Evolutionary conservation across 805 yeast genomes (phyloP).

Genomic region (Yamadazyma ubonensis): DNA sequence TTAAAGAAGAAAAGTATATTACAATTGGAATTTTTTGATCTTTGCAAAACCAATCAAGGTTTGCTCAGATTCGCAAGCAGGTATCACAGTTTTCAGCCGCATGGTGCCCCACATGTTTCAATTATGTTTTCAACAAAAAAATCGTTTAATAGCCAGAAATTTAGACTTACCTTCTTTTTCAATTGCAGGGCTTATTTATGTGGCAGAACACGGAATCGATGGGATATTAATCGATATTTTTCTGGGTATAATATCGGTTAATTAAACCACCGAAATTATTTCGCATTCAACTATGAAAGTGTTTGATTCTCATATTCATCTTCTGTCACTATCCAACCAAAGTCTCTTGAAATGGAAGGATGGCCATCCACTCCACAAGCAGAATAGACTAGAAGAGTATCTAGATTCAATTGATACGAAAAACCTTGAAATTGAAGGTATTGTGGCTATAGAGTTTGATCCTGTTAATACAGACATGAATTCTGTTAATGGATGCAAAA

Average conservation of each 20-base stretch:
- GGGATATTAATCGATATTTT: slow-evolving; percentile 10
- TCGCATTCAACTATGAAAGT: slow-evolving; percentile 11
- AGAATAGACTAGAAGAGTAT: slow-evolving; percentile 29
- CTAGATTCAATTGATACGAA: slow-evolving; percentile 7
- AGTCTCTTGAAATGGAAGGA: slow-evolving; percentile 29
- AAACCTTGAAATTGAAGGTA: slow-evolving; percentile 21
- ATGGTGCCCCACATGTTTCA: slow-evolving; percentile 8
- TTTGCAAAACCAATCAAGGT: too few species aligned
- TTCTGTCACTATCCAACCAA: slow-evolving; percentile 26
- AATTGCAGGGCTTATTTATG: not conserved
- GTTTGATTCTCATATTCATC: slow-evolving; percentile 39
- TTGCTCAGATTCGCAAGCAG: too few species aligned
- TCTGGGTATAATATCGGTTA: not conserved
- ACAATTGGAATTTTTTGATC: too few species aligned
- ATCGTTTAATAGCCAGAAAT: not conserved
- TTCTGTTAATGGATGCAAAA: slow-evolving; percentile 19
- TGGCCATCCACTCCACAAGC: slow-evolving; percentile 22
- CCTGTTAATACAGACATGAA: slow-evolving; percentile 18
- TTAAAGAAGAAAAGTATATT: too few species aligned
- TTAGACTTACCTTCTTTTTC: slow-evolving; percentile 6
- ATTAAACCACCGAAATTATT: not conserved
- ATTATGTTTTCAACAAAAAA: not conserved
- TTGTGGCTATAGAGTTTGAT: slow-evolving; percentile 37
- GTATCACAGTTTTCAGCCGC: slow-evolving; percentile 13
- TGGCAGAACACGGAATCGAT: slow-evolving; percentile 10